Evolutionary conservation across 805 yeast species (phyloP), one percentile per base, ranked within the genome.

Genomic region (Spathaspora hagerdaliae): DNA sequence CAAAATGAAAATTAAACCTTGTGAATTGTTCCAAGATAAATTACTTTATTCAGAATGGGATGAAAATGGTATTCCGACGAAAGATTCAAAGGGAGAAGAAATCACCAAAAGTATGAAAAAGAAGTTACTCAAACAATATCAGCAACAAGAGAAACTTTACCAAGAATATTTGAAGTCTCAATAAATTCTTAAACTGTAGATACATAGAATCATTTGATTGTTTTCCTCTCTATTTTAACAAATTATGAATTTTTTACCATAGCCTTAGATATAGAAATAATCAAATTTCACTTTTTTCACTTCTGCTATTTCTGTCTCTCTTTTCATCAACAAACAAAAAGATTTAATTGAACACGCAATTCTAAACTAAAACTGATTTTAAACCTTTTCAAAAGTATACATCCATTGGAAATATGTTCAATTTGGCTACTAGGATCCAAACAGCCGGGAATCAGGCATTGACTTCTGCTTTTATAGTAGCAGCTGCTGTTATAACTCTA

Each of bases 91-190:
- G 8, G 98, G 98, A 10, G 88, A 82, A 54, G 94, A 86, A 52
- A 76, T 94, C 6, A 77, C 94, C 36, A 94, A 94, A 71, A 87
- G 96, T 62, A 81, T 84, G 69, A 72, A 73, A 49, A 94, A 94
- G 78, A 92, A 92, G 69, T 71, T 94, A 53, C 65, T 71, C 50
- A 94, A 94, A 69, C 84, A 76, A 58, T 82, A 80, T 64, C 88
- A 83, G 44, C 83, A 77, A 40, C 99, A 94, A 63, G 82, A 82
- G 60, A 90, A 90, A 72, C 74, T 91, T 33, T 81, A 90, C 61
- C 82, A 83, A 27, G 89, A 85, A 58, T 89, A 79, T 50, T 54
- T 66, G 47, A 58, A 19, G 24, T 3, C 24, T 19, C 24, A 19
- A 19, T 19, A 19, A 19, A 19, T 19, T 19, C 24, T 19, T 19